Evolutionary conservation across 2,329 filamentous ascomycete species (phyloP).

Genomic region (Cryphonectria parasitica): DNA sequence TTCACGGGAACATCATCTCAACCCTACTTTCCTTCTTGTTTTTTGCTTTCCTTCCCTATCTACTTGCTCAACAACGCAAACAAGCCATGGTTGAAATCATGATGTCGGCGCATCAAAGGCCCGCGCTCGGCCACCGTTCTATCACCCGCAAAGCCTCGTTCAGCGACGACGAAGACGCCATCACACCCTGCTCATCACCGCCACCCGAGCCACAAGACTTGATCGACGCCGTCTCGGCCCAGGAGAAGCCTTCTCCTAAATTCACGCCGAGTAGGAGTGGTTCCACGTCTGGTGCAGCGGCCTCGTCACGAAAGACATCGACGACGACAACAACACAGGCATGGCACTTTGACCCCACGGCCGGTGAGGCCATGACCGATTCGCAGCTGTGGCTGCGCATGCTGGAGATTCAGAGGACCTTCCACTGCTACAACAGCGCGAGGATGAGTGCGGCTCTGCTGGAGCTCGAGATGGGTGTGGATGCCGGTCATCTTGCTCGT

Average conservation of each 20-base stretch:
- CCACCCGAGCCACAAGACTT: slow-evolving; percentile 24
- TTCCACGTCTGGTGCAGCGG: slow-evolving; percentile 11
- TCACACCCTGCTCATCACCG: slow-evolving; percentile 29
- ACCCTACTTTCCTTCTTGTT: neutral
- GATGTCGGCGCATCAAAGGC: slow-evolving; percentile 13
- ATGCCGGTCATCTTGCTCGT: slow-evolving; percentile 43
- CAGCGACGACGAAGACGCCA: slow-evolving; percentile 32
- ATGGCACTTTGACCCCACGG: slow-evolving; percentile 31
- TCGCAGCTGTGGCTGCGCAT: slow-evolving; percentile 47
- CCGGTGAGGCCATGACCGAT: slow-evolving; percentile 40
- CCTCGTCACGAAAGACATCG: slow-evolving; percentile 18
- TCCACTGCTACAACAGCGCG: slow-evolving; percentile 50
- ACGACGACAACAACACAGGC: slow-evolving; percentile 11
- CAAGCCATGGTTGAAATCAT: neutral
- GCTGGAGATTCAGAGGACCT: slow-evolving; percentile 46
- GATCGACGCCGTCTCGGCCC: neutral
- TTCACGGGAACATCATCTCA: neutral
- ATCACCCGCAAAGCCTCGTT: slow-evolving; percentile 30
- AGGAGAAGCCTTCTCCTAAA: neutral
- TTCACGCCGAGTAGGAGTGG: neutral
- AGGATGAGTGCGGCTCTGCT: slow-evolving; percentile 48
- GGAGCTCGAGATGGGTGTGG: slow-evolving; percentile 40
- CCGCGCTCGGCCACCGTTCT: slow-evolving; percentile 12
- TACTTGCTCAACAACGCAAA: neutral
- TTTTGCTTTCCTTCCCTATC: too few relatives aligned